These are phyloP conservation scores for Wallacemonas collosoma DNA, from an alignment of 208 protist genomes.

Conservation along the genomic window DNA sequence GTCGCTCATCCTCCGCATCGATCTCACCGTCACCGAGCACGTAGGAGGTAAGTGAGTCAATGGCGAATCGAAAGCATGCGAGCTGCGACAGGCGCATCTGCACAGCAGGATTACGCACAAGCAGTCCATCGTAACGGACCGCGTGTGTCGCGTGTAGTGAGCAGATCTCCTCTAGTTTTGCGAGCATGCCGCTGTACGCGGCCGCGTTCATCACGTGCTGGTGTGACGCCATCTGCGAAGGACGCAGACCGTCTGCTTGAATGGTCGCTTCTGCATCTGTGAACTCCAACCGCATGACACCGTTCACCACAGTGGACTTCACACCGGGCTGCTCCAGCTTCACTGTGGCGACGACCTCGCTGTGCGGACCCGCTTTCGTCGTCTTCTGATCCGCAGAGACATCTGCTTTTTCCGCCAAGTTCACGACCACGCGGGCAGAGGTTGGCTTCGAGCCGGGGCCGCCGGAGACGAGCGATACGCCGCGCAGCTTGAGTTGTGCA, in stretches of 20 bases:
- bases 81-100: slow-evolving; percentile 73
- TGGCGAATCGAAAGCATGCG: slow-evolving; percentile 56
- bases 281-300: slow-evolving; percentile 40
- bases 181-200: slow-evolving; percentile 63
- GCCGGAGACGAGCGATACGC: slow-evolving; percentile 19
- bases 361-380: not conserved
- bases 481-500: not conserved
- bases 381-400: not conserved
- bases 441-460: slow-evolving; percentile 5
- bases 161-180: slow-evolving; percentile 55
- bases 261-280: slow-evolving; percentile 32
- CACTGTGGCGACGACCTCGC: slow-evolving; percentile 29
- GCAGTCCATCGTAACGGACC: slow-evolving; percentile 62
- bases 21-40: slow-evolving; percentile 46
- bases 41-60: slow-evolving; percentile 63
- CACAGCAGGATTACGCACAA: slow-evolving; percentile 65
- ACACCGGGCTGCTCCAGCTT: slow-evolving; percentile 37
- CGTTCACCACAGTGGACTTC: slow-evolving; percentile 32
- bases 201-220: slow-evolving; percentile 65
- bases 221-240: slow-evolving; percentile 39
- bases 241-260: slow-evolving; percentile 16
- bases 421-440: slow-evolving; percentile 28
- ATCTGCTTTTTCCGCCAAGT: not conserved
- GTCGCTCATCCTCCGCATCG: slow-evolving; percentile 19
- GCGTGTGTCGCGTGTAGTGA: slow-evolving; percentile 69